Conservation (phyloP, 202 grass and related monocot species). For the Saccharum hybrid region DNA sequence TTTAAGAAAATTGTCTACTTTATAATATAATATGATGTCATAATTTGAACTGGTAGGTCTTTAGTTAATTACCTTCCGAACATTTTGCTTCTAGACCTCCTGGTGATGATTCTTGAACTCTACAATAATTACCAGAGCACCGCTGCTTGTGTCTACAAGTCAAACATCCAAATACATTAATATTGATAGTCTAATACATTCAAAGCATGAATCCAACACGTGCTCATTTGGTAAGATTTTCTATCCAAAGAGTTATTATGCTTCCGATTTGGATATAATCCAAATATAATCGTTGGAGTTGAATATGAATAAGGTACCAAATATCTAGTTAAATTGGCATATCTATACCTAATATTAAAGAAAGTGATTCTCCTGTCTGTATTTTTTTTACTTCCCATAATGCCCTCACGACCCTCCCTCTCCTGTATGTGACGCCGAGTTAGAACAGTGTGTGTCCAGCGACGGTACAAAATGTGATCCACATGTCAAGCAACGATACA, state of each 20-base stretch:
- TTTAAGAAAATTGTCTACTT: constrained; percentile 1
- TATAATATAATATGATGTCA: constrained; percentile 8
- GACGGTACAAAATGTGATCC: too few species aligned
- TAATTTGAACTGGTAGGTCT: constrained; percentile 29
- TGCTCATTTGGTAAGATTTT: constrained; percentile 13
- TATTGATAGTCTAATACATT: constrained; percentile 11
- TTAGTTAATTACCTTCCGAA: constrained; percentile 54
- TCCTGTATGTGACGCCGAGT: too few species aligned
- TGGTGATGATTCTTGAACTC: constrained; percentile 47
- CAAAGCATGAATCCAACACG: not conserved
- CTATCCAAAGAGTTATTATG: constrained; percentile 30
- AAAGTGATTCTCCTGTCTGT: too few species aligned
- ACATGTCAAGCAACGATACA: too few species aligned
- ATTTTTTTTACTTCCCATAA: not conserved
- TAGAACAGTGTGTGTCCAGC: too few species aligned
- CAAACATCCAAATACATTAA: constrained; percentile 35
- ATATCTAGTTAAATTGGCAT: not conserved
- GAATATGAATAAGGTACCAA: not conserved
- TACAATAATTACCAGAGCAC: constrained; percentile 50
- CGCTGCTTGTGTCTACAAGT: constrained; percentile 52
- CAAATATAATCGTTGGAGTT: not conserved
- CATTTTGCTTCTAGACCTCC: constrained; percentile 13
- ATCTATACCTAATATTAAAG: too few species aligned
- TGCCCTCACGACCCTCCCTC: not conserved
- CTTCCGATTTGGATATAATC: not conserved